Conservation (phyloP, 768 basidiomycete genomes). For the Mycena epipterygia region DNA sequence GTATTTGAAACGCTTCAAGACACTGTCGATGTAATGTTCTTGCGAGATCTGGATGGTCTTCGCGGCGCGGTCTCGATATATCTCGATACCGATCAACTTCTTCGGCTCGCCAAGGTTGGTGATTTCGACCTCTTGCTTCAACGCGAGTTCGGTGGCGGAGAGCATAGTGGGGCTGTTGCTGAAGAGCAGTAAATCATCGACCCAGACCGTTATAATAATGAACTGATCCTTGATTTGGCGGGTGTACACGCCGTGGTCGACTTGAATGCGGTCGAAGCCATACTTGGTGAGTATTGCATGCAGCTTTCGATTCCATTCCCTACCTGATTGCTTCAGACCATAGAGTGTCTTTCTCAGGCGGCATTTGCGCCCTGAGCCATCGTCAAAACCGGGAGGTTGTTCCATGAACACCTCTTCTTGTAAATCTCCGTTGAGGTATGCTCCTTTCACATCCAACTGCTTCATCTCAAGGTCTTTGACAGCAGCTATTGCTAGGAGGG, state of each 20-base stretch:
- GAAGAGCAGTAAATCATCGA: conserved; percentile 44
- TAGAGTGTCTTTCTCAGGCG: no score
- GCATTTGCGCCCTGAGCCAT: no score
- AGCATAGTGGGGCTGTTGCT: conserved; percentile 15
- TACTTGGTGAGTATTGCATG: conserved; percentile 30
- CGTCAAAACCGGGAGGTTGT: conserved; percentile 7
- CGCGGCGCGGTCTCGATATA: conserved; percentile 21
- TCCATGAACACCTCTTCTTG: conserved; percentile 12
- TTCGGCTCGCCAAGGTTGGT: conserved; percentile 37
- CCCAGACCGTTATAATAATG: conserved; percentile 40
- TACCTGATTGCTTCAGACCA: no score
- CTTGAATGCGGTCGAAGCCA: conserved; percentile 34
- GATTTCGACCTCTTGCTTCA: conserved; percentile 30
- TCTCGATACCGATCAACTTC: conserved; percentile 43
- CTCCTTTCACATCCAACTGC: no score
- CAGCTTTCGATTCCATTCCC: no score
- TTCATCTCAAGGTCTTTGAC: conserved; percentile 18
- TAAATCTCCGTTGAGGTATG: conserved; percentile 8
- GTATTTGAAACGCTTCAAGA: conserved; percentile 20
- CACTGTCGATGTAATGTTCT: neutral
- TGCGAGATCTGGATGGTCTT: conserved; percentile 14
- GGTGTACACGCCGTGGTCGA: conserved; percentile 41
- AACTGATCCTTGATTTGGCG: conserved; percentile 9
- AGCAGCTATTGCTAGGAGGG: conserved; percentile 13
- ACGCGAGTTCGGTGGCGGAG: conserved; percentile 29